A percentile compares a stretch with the other conserved stretches of the same genome.
phyloP scores from a whole-genome alignment of 306 rosid species.

The Vigna mungo region DNA sequence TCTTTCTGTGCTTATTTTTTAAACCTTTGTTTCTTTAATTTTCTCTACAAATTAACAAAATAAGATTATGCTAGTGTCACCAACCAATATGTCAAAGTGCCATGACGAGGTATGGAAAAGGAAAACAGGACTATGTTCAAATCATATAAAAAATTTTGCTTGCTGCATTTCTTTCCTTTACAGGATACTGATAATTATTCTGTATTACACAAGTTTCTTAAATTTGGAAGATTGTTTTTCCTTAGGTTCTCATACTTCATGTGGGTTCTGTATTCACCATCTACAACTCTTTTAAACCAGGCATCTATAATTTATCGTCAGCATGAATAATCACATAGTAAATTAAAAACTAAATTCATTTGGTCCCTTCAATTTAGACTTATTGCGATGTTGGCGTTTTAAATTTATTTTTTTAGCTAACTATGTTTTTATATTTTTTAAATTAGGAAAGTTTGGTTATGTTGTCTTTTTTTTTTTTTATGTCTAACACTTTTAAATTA shows the following conservation, averaged over 20 bases:
- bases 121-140: background rate
- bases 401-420: background rate
- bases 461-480: no score
- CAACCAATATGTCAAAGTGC: background rate
- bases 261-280: background rate
- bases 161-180: constrained; percentile 1
- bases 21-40: background rate
- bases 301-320: constrained; percentile 2
- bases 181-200: background rate
- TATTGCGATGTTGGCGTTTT: background rate
- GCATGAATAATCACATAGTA: background rate
- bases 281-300: background rate
- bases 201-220: background rate
- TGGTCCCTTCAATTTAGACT: background rate
- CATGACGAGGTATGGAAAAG: background rate
- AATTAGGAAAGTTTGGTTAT: background rate
- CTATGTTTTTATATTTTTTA: background rate
- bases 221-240: background rate
- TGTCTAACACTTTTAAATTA: no score
- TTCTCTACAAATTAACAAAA: constrained; percentile 18
- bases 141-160: background rate
- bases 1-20: background rate
- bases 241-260: no score
- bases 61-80: constrained; percentile 1
- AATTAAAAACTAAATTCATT: background rate